phyloP scores from a whole-genome alignment of 2,329 filamentous ascomycete species.

The Pezicula neosporulosa region DNA sequence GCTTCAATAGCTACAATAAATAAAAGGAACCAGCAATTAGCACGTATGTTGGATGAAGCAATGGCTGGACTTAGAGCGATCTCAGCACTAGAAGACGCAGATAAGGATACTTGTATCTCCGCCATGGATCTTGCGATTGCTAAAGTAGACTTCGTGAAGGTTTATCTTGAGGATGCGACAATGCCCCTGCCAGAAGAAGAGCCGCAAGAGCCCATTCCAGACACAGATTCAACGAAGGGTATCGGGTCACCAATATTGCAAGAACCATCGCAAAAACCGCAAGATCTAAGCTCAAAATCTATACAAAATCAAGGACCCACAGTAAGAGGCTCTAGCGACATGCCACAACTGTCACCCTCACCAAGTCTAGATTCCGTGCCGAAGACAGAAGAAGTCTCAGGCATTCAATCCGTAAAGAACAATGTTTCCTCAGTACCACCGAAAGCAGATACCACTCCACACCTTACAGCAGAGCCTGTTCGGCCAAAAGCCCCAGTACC shows the following conservation, averaged over 20 bases:
- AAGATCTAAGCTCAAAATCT: neutral
- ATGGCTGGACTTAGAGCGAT: constrained; percentile 60
- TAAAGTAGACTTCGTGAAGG: constrained; percentile 63
- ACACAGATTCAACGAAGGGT: neutral
- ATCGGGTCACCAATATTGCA: too few species aligned
- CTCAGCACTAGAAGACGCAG: constrained; percentile 45
- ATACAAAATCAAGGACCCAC: neutral
- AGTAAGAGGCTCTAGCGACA: neutral
- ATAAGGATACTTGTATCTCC: constrained; percentile 41
- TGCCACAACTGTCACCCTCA: too few species aligned
- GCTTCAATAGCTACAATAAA: constrained; percentile 52
- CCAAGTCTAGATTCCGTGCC: neutral
- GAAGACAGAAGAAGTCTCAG: neutral
- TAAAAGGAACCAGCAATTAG: constrained; percentile 62
- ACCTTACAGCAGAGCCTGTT: neutral
- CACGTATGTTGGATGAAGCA: constrained; percentile 64
- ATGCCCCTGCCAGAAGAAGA: constrained; percentile 41
- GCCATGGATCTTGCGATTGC: constrained; percentile 56
- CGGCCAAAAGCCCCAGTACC: constrained; percentile 43
- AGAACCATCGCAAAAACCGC: neutral
- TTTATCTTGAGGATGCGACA: constrained; percentile 56
- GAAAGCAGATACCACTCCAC: too few species aligned
- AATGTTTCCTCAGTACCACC: neutral
- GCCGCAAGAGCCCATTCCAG: constrained; percentile 2
- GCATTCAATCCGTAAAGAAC: neutral